A percentile compares a stretch with the other conserved stretches of the same genome.
Conservation (phyloP, 345 rosid species). For the Dipteronia sinensis region DNA sequence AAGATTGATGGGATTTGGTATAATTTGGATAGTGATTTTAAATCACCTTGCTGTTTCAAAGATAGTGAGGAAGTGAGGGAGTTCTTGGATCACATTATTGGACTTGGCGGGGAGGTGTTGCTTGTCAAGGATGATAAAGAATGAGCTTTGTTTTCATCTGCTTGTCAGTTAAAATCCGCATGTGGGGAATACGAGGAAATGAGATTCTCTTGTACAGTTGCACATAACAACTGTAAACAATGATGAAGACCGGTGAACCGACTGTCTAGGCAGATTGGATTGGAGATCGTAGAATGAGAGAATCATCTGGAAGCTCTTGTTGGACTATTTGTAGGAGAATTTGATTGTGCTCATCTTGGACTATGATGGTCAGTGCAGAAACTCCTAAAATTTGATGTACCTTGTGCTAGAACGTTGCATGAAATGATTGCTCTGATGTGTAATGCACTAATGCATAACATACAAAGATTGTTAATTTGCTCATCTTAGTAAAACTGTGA, state of each 20-base stretch:
- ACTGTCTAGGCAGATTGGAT: neutral
- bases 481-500: neutral
- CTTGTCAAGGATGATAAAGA: slow-evolving; percentile 54
- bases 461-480: neutral
- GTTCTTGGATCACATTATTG: slow-evolving; percentile 58
- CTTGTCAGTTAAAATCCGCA: neutral
- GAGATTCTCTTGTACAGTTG: neutral
- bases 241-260: neutral
- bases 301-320: neutral
- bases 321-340: neutral
- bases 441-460: slow-evolving; percentile 2
- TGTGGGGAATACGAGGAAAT: neutral
- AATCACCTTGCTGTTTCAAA: slow-evolving; percentile 43
- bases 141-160: slow-evolving; percentile 32
- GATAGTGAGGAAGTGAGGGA: slow-evolving; percentile 47
- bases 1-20: slow-evolving; percentile 80
- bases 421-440: neutral
- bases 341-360: neutral
- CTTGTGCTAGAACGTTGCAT: neutral
- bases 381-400: neutral
- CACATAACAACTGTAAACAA: neutral
- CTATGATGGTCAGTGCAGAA: neutral
- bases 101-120: slow-evolving; percentile 65
- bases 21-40: slow-evolving; percentile 86
- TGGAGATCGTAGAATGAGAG: slow-evolving; percentile 1